Base-by-base conservation (phyloP, 2,329 filamentous ascomycete genomes). In the Elsinoe perseae region DNA sequence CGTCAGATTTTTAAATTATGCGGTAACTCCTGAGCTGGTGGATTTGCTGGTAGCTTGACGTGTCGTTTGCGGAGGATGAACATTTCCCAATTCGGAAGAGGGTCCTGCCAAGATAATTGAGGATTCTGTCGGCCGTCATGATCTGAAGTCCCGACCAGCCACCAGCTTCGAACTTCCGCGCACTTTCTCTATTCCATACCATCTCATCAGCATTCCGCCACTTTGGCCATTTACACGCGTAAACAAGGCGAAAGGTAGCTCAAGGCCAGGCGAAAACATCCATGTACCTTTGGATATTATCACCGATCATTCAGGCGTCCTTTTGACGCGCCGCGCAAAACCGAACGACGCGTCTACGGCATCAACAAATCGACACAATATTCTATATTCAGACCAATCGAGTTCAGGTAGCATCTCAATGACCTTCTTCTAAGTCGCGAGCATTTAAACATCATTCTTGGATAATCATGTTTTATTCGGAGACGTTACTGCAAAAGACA, bases 401-500 rank as follows among this genome's bases (percentile, higher is more conserved):
- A 25, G 20, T 25, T 25, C 21, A 4, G 10, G 4, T 6, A 32
- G n/a, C 18, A n/a, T 25, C 20, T 14, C 46, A 34, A 43, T 52
- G 48, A 34, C 2, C 4, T 4, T 10, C 16, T 16, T 2, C n/a
- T 52, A 30, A 52, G 48, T 38, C 30, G 4, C 30, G 14, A 18
- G 38, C 30, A 52, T 38, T 30, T 16, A 2, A 25, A 8, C 16
- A 18, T n/a, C 28, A 38, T 23, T 21, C 20, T 52, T 52, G 48
- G 34, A 42, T 18, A 62, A 64, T 9, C 66, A 98, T 98, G 93
- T 98, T 98, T 75, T 97, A 96, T 73, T 95, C 93, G 55, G 90
- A 95, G 77, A 90, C 89, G 56, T 82, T 98, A 58, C 82, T 98
- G 66, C 90, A 91, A 71, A 95, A 95, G 84, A 95, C 89, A 65